phyloP scores from a whole-genome alignment of 164 flowering plant species.

The Malania oleifera region DNA sequence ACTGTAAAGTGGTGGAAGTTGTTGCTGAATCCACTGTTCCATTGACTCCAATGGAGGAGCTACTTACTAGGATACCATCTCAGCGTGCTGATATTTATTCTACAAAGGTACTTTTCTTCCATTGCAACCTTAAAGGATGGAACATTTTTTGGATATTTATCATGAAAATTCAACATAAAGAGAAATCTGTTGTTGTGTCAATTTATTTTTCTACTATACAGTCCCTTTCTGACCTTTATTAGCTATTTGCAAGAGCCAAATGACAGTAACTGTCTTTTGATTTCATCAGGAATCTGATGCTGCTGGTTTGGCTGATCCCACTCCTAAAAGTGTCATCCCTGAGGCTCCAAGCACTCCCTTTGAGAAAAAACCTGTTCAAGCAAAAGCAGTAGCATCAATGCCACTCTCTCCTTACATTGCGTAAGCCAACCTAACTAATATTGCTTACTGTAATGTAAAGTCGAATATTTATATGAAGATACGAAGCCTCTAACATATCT shows the following conservation, averaged over 20 bases:
- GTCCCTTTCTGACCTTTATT: too few relatives aligned
- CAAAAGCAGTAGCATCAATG: slow-evolving; percentile 16
- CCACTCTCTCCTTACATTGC: slow-evolving; percentile 64
- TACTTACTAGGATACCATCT: slow-evolving; percentile 73
- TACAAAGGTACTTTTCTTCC: slow-evolving; percentile 36
- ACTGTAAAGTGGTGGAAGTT: slow-evolving; percentile 89
- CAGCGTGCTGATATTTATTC: slow-evolving; percentile 32
- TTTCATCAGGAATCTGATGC: slow-evolving; percentile 36
- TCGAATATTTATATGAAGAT: slow-evolving; percentile 30
- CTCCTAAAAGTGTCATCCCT: slow-evolving; percentile 19
- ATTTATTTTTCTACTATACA: too few relatives aligned
- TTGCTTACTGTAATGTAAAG: neutral
- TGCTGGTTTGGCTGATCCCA: slow-evolving; percentile 21
- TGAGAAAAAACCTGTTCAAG: slow-evolving; percentile 32
- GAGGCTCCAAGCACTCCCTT: slow-evolving; percentile 26
- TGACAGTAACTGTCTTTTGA: neutral
- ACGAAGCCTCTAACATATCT: slow-evolving; percentile 51
- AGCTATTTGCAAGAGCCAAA: too few relatives aligned
- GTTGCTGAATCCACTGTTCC: slow-evolving; percentile 95
- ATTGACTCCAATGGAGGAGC: slow-evolving; percentile 68
- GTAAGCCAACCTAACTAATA: slow-evolving; percentile 33
- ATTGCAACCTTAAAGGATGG: neutral
- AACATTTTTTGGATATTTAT: neutral
- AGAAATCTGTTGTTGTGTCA: neutral
- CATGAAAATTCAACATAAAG: neutral